Evolutionary conservation across 1,139 yeast species (phyloP), one percentile per base, ranked within the genome.

Genomic region (Blastobotrys petasosporus): DNA sequence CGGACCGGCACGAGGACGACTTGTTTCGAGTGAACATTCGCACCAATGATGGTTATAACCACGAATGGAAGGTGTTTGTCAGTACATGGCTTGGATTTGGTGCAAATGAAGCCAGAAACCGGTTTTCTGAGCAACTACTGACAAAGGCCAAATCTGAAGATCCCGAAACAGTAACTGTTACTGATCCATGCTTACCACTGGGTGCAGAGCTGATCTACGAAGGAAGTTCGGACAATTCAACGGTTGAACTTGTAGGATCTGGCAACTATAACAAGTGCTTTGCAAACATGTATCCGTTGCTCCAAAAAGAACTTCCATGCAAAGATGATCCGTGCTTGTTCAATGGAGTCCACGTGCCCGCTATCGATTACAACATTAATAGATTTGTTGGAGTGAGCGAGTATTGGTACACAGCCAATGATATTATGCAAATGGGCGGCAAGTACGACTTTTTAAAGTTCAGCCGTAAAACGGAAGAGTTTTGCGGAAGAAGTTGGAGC

Each of bases 31-130:
- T 85, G 6, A 67, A 71, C 16, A 63, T 83, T 39, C 67, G 76
- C 30, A 66, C 72, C 13, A 54, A 75, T 15, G 50, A 61, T 33
- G 69, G 69, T n/a, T 53, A 58, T 20, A 57, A 66, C 8, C 63
- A 67, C 39, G 60, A 69, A 2, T 80, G 75, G 64, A 65, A 73
- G 45, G 75, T 85, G 1, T 85, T 77, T 58, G 82, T 87, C 5
- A 79, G 82, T 38, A 80, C 90, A 0, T 85, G 85, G 68, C 68
- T 85, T 2, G 95, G 94, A 0, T 80, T 77, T 54, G 95, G 95
- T 1, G 80, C 87, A 63, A 77, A 77, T 52, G 85, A 84, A 56
- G 88, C 92, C 2, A 79, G 78, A 48, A 60, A 64, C 13, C 70
- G 75, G 46, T 80, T 80, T 54, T 63, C 78, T 2, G 68, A 71